phyloP scores from a whole-genome alignment of 805 yeast species.

The Pichia nakasei region DNA sequence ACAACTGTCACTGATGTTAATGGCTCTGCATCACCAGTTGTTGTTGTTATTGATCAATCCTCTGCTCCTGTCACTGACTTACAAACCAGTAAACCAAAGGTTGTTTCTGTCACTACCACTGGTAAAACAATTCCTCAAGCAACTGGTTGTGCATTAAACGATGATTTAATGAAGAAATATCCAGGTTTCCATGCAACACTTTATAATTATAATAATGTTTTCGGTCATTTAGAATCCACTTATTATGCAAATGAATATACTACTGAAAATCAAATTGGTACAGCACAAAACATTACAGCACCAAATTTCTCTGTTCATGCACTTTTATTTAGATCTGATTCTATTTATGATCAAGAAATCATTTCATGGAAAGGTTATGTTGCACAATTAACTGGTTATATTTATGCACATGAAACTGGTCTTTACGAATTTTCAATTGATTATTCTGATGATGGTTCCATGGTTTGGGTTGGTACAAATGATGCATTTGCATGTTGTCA shows the following conservation, averaged over 20 bases:
- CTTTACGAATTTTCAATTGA: slow-evolving; percentile 18
- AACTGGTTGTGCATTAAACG: slow-evolving; percentile 3
- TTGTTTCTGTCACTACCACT: slow-evolving; percentile 1
- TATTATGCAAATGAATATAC: slow-evolving; percentile 8
- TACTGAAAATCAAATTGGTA: not conserved
- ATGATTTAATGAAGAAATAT: not conserved
- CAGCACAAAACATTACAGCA: slow-evolving; percentile 1
- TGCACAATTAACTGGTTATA: slow-evolving; percentile 7
- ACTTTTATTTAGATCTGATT: slow-evolving; percentile 1
- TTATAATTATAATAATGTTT: slow-evolving; percentile 1
- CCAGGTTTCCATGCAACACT: slow-evolving; percentile 7
- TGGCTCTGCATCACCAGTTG: slow-evolving; percentile 1
- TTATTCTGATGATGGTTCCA: slow-evolving; percentile 25
- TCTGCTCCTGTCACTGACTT: not conserved
- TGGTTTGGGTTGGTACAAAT: slow-evolving; percentile 25
- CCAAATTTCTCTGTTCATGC: slow-evolving; percentile 8
- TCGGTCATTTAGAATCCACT: slow-evolving; percentile 2
- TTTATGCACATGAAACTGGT: slow-evolving; percentile 18
- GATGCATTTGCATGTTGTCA: slow-evolving; percentile 29
- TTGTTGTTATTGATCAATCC: slow-evolving; percentile 2
- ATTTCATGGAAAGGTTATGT: slow-evolving; percentile 9
- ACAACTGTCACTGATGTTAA: not conserved
- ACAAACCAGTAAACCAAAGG: not conserved
- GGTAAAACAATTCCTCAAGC: slow-evolving; percentile 1
- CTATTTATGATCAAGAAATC: slow-evolving; percentile 1